A percentile compares a stretch with the other conserved stretches of the same genome.
Conservation (phyloP, 257 asterid genomes). For the Solanum dulcamara region DNA sequence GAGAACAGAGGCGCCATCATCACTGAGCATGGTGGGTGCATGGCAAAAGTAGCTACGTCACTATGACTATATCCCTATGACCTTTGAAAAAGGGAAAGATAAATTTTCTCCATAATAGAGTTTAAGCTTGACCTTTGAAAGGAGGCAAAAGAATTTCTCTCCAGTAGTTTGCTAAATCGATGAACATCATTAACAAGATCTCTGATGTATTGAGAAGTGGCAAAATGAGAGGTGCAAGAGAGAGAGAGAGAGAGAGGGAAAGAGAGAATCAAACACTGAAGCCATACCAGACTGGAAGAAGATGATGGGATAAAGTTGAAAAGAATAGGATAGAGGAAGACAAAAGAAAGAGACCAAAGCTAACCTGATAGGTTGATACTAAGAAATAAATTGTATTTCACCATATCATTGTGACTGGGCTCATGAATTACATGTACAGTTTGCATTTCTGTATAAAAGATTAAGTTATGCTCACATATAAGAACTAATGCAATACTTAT, state of each 20-base stretch:
- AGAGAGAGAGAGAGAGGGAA: too few relatives aligned
- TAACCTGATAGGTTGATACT: neutral
- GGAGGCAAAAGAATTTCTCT: neutral
- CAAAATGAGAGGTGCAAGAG: neutral
- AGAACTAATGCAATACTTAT: neutral
- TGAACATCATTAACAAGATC: neutral
- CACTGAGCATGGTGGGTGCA: neutral
- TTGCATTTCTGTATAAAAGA: neutral
- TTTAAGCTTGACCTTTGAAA: neutral
- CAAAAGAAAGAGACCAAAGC: neutral
- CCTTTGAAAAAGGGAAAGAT: neutral
- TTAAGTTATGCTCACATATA: neutral
- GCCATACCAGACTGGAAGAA: neutral
- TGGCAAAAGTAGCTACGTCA: neutral
- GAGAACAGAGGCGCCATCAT: neutral
- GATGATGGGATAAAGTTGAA: neutral
- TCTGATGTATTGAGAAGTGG: neutral
- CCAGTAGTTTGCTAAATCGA: neutral
- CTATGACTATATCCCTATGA: neutral
- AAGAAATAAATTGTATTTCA: neutral
- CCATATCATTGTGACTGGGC: neutral
- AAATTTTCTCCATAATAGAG: neutral
- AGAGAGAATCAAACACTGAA: neutral
- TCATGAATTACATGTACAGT: neutral
- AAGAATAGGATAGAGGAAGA: neutral